Evolutionary conservation across 371 early-diverging fungal genomes (phyloP), one percentile per base, ranked within the genome.

Genomic region (Rhizopus arrhizus): DNA sequence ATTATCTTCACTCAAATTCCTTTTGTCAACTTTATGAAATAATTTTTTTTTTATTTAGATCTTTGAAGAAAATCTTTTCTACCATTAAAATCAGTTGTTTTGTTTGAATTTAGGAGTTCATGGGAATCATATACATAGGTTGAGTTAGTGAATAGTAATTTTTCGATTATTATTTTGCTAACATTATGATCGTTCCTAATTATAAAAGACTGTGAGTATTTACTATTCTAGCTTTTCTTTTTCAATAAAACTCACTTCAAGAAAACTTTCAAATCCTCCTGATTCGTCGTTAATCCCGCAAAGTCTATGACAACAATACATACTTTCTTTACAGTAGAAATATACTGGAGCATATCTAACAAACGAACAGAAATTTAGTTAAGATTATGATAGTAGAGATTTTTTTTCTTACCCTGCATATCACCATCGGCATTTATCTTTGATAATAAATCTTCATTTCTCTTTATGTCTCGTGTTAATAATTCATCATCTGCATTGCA

Each of bases 241-340:
- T 48, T 28, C 0, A 48, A 48, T 48, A 48, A 48, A 48, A 29
- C 48, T 51, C 35, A 51, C 51, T 35, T 51, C 35, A 51, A 51
- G 5, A 47, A 47, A 29, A 29, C 29, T 58, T 50, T 38, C 68
- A 61, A 51, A 59, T 51, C 59, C 28, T 58, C 55, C 38, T 65
- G 63, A 48, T 60, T 57, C 50, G 70, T 65, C 7, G 70, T 70
- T 68, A 76, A 68, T 57, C 46, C 64, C 38, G 43, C 34, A 58
- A 40, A 59, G 68, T 53, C 59, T 58, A 65, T 40, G 53, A 33
- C 51, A 40, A 62, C 58, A 63, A 60, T 53, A 48, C 9, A 53
- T 56, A 46, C 38, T 53, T 47, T 28, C 41, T 51, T n/a, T 29
- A 31, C 33, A 13, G 52, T 36, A 56, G 38, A 22, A 57, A 62